Evolutionary conservation across 2,329 filamentous ascomycete species (phyloP), one percentile per base, ranked within the genome.

Genomic region (Pseudogymnoascus sp.): DNA sequence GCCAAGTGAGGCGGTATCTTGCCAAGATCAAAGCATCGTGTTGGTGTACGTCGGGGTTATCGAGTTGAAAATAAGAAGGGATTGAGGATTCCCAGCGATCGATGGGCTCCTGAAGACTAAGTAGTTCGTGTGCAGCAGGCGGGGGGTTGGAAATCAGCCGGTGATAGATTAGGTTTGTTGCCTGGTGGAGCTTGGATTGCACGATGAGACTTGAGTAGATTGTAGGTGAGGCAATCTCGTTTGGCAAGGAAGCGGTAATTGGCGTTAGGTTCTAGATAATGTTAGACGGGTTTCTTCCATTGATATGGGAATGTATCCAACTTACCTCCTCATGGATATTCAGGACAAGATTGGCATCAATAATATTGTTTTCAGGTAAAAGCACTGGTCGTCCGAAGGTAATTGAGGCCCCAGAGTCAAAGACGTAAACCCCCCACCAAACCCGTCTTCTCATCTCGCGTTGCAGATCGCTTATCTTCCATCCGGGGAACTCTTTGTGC

Each of bases 401-500:
- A 20, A 78, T 76, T 2, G 74, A 74, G 6, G 76, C 76, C n/a
- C 77, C 77, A 5, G 74, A 74, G 61, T 78, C 76, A 61, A 80
- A 76, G 12, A 76, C 73, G 64, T 75, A 79, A 3, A 76, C 62
- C 47, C 71, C 69, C 75, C 75, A 76, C 75, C 75, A 77, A n/a
- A 76, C 73, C 58, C 75, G 67, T 20, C 74, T 70, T 28, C 75
- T 69, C 57, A 75, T 74, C 61, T 76, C 74, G 38, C 72, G 69
- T 50, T 72, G 71, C 8, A 75, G 66, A 3, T 81, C 78, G n/a
- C 76, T 75, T 53, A 71, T 70, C 30, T 69, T 64, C 69, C 69
- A 71, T 14, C 66, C 67, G 0, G 70, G 68, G 9, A 76, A 68
- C 62, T 80, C 78, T 9, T 75, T 74, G 64, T 82, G 78, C 1